Evolutionary conservation across 1,284 basidiomycete genomes (phyloP).

Genomic region (Cutaneotrichosporon cavernicola): DNA sequence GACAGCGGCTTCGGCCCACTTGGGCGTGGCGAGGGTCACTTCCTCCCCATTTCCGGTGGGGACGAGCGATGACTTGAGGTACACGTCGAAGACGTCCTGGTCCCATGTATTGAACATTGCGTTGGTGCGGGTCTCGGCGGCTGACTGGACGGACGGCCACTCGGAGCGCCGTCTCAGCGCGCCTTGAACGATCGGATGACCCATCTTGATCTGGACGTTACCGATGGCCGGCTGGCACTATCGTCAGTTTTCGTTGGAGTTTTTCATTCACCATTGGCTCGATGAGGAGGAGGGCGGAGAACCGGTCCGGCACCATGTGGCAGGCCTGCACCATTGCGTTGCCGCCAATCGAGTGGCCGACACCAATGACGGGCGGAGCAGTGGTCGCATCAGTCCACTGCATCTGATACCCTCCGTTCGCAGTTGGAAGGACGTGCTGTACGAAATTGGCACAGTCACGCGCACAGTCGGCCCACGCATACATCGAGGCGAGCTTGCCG

Average conservation of each 20-base stretch:
- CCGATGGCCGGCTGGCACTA: constrained; percentile 8
- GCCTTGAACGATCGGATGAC: constrained; percentile 41
- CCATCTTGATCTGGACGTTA: constrained; percentile 33
- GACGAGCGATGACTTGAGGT: constrained; percentile 66
- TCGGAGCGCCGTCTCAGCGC: constrained; percentile 63
- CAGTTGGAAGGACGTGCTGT: constrained; percentile 55
- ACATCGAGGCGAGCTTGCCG: constrained; percentile 53
- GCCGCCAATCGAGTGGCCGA: constrained; percentile 82
- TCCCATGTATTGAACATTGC: constrained; percentile 54
- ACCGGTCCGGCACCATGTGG: constrained; percentile 63
- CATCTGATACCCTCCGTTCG: background rate
- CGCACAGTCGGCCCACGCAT: constrained; percentile 48
- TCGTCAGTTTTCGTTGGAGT: background rate
- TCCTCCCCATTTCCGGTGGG: background rate
- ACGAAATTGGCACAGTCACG: constrained; percentile 49
- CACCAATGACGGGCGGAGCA: constrained; percentile 53
- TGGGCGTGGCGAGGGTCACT: constrained; percentile 40
- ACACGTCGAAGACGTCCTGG: constrained; percentile 63
- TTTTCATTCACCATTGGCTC: constrained; percentile 62
- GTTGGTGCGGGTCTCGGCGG: constrained; percentile 63
- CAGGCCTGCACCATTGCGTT: constrained; percentile 65
- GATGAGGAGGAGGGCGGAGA: constrained; percentile 70
- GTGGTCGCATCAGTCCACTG: constrained; percentile 54
- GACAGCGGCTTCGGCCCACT: constrained; percentile 38
- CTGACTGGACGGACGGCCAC: constrained; percentile 56